phyloP scores from a whole-genome alignment of 352 stramenopile genomes.

The Phytophthora sansomeana region DNA sequence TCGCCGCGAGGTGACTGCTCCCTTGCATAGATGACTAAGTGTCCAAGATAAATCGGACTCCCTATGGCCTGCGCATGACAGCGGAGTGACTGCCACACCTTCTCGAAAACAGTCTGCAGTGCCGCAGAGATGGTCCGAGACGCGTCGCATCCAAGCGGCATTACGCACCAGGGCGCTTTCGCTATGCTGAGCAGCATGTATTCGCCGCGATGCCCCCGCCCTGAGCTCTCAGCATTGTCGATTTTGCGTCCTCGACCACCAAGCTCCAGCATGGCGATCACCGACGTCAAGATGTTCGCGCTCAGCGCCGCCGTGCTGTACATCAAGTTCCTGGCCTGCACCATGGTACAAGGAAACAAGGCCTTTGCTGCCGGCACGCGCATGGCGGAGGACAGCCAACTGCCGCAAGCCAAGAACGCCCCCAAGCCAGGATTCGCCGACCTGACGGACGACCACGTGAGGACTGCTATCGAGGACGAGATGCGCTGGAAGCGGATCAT shows the following conservation, averaged over 20 bases:
- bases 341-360: constrained; percentile 53
- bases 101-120: constrained; percentile 35
- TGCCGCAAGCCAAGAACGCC: constrained; percentile 36
- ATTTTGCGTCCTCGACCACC: constrained; percentile 32
- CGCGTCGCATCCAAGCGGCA: constrained; percentile 24
- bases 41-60: constrained; percentile 2
- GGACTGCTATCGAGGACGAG: constrained; percentile 38
- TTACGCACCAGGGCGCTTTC: constrained; percentile 5
- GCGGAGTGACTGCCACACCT: constrained; percentile 18
- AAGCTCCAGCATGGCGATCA: constrained; percentile 34
- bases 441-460: constrained; percentile 33
- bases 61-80: constrained; percentile 4
- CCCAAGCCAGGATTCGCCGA: constrained; percentile 35
- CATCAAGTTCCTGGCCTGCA: constrained; percentile 67
- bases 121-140: constrained; percentile 23
- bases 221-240: constrained; percentile 28
- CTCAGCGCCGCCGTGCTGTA: constrained; percentile 61
- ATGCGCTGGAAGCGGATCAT: constrained; percentile 66
- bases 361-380: constrained; percentile 58
- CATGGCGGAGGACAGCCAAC: constrained; percentile 52
- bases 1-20: not conserved
- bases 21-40: constrained; percentile 14
- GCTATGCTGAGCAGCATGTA: constrained; percentile 13
- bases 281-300: constrained; percentile 47
- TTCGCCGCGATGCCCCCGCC: not conserved